A percentile compares a stretch with the other conserved stretches of the same genome.
phyloP scores from a whole-genome alignment of 352 stramenopile species.

The Globisporangium okanoganense region DNA sequence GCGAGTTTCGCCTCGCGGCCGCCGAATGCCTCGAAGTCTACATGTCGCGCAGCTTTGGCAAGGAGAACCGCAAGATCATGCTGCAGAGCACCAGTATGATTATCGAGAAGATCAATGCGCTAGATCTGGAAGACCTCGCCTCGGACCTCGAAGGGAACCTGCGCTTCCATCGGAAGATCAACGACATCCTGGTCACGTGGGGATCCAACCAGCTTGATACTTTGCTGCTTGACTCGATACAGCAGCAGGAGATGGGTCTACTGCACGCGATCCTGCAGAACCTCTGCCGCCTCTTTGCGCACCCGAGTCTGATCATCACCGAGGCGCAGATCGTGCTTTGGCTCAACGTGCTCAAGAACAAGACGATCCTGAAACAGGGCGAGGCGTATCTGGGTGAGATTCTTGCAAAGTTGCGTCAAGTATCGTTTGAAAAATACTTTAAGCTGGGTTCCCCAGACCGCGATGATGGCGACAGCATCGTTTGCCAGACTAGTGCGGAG shows the following conservation, averaged over 20 bases:
- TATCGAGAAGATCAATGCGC: conserved; percentile 46
- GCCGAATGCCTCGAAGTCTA: conserved; percentile 74
- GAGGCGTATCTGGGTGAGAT: conserved; percentile 34
- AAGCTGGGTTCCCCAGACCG: conserved; percentile 67
- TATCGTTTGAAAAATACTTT: conserved; percentile 80
- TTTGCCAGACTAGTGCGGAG: conserved; percentile 39
- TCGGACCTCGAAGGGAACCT: conserved; percentile 50
- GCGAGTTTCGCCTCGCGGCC: conserved; percentile 46
- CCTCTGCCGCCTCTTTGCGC: conserved; percentile 50
- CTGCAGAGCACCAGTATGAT: conserved; percentile 51
- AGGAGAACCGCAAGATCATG: conserved; percentile 63
- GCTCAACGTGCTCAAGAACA: conserved; percentile 71
- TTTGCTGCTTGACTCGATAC: conserved; percentile 34
- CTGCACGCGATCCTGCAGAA: conserved; percentile 42
- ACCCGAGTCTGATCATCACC: conserved; percentile 64
- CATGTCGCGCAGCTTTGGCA: conserved; percentile 63
- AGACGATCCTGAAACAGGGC: conserved; percentile 44
- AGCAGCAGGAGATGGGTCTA: conserved; percentile 43
- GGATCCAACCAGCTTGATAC: conserved; percentile 61
- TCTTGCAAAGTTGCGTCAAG: conserved; percentile 44
- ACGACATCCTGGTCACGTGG: conserved; percentile 72
- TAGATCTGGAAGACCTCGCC: conserved; percentile 40
- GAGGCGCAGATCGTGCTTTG: conserved; percentile 76
- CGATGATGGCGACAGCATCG: conserved; percentile 30
- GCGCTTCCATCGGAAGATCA: conserved; percentile 70